phyloP scores from a whole-genome alignment of 1,284 basidiomycete species.

The Cryptococcus floricola region DNA sequence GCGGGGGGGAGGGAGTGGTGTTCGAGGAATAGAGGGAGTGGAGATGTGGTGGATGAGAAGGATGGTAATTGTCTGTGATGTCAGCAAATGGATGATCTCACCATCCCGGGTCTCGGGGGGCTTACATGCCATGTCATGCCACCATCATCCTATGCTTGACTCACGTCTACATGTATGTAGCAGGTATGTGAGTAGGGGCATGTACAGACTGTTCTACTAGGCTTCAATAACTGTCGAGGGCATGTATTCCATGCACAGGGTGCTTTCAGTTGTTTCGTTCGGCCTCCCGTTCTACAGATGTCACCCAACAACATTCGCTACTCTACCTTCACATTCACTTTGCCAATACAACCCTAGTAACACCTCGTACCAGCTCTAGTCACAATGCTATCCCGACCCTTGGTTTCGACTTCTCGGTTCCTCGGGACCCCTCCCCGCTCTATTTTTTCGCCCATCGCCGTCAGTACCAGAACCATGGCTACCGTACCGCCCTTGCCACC shows the following conservation, averaged over 20 bases:
- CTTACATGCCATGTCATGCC: neutral
- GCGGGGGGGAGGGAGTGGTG: neutral
- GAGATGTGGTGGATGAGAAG: neutral
- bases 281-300: no score
- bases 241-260: neutral
- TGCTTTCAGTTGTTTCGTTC: no score
- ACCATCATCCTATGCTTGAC: no score
- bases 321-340: neutral
- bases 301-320: no score
- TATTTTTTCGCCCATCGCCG: neutral
- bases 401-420: neutral
- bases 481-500: slow-evolving; percentile 21
- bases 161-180: no score
- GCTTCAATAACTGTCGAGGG: neutral
- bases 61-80: neutral
- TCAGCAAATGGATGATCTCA: neutral
- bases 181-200: neutral
- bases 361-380: neutral
- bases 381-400: neutral
- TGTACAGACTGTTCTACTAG: neutral
- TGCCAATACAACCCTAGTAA: neutral
- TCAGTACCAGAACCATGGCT: neutral
- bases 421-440: neutral
- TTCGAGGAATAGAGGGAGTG: neutral
- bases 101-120: neutral